phyloP scores from a whole-genome alignment of 2,329 filamentous ascomycete species.

The Neophaeococcomyces aloes region DNA sequence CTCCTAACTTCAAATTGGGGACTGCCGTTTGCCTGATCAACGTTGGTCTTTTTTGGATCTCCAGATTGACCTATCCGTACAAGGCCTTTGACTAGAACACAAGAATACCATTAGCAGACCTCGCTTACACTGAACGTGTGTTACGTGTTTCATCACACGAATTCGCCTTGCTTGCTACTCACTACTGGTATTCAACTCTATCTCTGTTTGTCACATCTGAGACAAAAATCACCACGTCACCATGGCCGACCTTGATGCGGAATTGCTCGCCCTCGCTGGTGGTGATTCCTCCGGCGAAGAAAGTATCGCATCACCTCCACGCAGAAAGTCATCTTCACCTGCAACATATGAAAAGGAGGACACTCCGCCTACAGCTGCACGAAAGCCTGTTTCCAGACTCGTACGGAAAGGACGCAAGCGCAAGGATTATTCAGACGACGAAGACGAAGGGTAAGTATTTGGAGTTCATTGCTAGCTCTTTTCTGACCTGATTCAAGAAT shows the following conservation, averaged over 20 bases:
- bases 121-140: no score
- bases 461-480: not conserved
- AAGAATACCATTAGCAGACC: no score
- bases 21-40: no score
- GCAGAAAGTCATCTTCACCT: conserved; percentile 47
- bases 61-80: no score
- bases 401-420: conserved; percentile 35
- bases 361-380: conserved; percentile 35
- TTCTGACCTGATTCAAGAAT: conserved; percentile 43
- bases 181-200: no score
- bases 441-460: conserved; percentile 66
- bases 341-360: conserved; percentile 32
- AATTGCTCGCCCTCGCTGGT: conserved; percentile 84
- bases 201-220: not conserved
- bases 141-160: no score
- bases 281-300: conserved; percentile 52
- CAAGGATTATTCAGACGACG: conserved; percentile 56
- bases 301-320: conserved; percentile 43
- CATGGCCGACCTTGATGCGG: conserved; percentile 88
- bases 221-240: conserved; percentile 9
- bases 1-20: no score
- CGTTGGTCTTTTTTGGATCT: no score
- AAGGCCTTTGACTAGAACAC: no score
- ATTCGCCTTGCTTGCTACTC: no score
- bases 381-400: conserved; percentile 36